Evolutionary conservation across 73 alveolate species (phyloP).

Genomic region (Paramecium sexaurelia): DNA sequence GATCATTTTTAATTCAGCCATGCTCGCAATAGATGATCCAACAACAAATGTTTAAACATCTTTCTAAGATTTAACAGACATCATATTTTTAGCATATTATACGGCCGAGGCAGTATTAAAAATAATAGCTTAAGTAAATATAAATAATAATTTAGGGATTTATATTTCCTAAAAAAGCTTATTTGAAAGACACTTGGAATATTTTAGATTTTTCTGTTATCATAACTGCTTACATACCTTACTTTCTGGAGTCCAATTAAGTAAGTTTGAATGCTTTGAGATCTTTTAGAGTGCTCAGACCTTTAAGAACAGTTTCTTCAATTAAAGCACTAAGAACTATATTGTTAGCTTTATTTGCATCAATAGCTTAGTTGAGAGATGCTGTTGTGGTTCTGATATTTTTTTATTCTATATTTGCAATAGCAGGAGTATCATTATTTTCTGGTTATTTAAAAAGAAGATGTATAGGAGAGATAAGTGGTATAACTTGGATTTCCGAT

Average conservation of each 20-base stretch:
- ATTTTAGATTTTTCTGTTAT: conserved; percentile 82
- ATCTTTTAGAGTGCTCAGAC: conserved; percentile 97
- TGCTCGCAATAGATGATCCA: conserved; percentile 77
- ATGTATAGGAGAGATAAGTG: conserved; percentile 81
- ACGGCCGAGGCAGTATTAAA: conserved; percentile 68
- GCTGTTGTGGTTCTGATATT: conserved; percentile 87
- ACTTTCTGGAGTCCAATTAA: conserved; percentile 23
- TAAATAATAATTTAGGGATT: conserved; percentile 66
- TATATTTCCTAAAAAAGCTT: conserved; percentile 74
- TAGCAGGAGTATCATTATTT: conserved; percentile 95
- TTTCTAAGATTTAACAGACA: conserved; percentile 59
- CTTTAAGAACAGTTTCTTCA: conserved; percentile 92
- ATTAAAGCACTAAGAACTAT: conserved; percentile 90
- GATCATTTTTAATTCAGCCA: conserved; percentile 71
- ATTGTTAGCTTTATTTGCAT: conserved; percentile 87
- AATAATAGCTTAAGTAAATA: conserved; percentile 59
- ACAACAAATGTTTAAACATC: conserved; percentile 17
- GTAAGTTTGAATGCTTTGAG: conserved; percentile 84
- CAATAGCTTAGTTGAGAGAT: conserved; percentile 88
- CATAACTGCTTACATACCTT: conserved; percentile 71
- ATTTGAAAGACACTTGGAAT: conserved; percentile 88
- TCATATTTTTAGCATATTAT: conserved; percentile 65
- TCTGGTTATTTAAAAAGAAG: conserved; percentile 85
- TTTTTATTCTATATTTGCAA: conserved; percentile 90
- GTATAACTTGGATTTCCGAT: conserved; percentile 69